Evolutionary conservation across 192 early-diverging fungal species (phyloP), one percentile per base, ranked within the genome.

Genomic region (Coemansia asiatica): DNA sequence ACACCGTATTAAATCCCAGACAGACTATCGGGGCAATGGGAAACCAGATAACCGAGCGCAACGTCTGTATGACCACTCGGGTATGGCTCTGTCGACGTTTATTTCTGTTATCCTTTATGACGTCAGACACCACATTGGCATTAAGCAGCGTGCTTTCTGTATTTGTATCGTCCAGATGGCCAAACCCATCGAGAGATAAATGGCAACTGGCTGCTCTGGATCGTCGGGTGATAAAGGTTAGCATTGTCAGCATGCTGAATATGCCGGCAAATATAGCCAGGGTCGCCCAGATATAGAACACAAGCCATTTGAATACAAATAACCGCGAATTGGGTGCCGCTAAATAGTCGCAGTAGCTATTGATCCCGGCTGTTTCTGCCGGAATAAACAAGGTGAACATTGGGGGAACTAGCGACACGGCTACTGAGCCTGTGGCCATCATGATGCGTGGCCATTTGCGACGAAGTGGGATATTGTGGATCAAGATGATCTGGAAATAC

Each of bases 221-320:
- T 22, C 74, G 57, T 4, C 22, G 16, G 0, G 61, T 10, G 0
- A 71, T 76, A 2, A 44, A 60, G 0, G 38, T 13, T 1, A 72
- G 4, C 63, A 78, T 62, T 10, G 56, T 25, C 0, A 35, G 6
- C 9, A 78, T 72, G 31, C 75, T 72, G 22, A 47, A 63, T 16
- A 68, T 18, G 1, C 75, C 75, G 13, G 60, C 55, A 8, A 68
- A 4, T 1, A 51, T 58, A 4, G 60, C 48, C 28, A 78, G 7
- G 0, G 56, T 18, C 6, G 68, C 50, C 75, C 75, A 78, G 27
- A 78, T 72, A 35, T 78, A 71, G 26, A 69, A 66, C 10, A 78
- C 75, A 0, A 69, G 67, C 75, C 75, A 78, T 25, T 78, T 40
- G 55, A 78, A 78, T n/a, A 63, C 25, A 62, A 78, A 78, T 12